Conservation (phyloP, 768 basidiomycete genomes). For the Hydnomerulius pinastri region DNA sequence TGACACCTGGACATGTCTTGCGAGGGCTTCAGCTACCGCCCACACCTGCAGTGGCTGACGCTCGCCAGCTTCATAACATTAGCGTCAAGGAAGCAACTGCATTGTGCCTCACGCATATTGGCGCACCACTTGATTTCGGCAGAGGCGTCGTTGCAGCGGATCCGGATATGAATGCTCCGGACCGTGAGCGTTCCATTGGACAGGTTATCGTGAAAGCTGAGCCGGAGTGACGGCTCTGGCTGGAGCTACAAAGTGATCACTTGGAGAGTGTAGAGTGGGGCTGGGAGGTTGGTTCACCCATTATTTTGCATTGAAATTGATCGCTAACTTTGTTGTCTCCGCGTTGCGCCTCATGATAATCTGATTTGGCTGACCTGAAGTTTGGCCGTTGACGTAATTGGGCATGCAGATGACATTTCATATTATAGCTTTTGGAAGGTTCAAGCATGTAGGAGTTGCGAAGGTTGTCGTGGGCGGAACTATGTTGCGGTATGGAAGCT, state of each 20-base stretch:
- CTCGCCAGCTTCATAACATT: constrained; percentile 5
- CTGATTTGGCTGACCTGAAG: no score
- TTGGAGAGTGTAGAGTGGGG: neutral
- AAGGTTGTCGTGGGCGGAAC: no score
- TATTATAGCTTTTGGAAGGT: no score
- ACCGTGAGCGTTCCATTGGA: neutral
- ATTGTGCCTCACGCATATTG: constrained; percentile 34
- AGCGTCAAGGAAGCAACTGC: constrained; percentile 18
- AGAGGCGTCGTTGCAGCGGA: neutral
- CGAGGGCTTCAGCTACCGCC: constrained; percentile 33
- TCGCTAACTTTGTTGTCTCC: no score
- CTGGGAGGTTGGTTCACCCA: neutral
- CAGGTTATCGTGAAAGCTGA: constrained; percentile 10
- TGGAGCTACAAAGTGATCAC: neutral
- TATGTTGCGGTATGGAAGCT: no score
- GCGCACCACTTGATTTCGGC: constrained; percentile 28
- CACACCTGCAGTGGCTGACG: constrained; percentile 4
- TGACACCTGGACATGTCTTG: constrained; percentile 43
- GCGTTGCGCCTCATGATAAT: no score
- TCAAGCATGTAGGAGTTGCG: no score
- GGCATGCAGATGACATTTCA: no score
- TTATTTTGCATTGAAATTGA: no score
- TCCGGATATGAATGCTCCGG: neutral
- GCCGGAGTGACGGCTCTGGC: constrained; percentile 2
- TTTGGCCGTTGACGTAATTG: no score